Percentiles rank a stretch among this genome's conserved stretches.
Conservation (phyloP, 352 stramenopile species). For the Globisporangium rhizosaccharum region DNA sequence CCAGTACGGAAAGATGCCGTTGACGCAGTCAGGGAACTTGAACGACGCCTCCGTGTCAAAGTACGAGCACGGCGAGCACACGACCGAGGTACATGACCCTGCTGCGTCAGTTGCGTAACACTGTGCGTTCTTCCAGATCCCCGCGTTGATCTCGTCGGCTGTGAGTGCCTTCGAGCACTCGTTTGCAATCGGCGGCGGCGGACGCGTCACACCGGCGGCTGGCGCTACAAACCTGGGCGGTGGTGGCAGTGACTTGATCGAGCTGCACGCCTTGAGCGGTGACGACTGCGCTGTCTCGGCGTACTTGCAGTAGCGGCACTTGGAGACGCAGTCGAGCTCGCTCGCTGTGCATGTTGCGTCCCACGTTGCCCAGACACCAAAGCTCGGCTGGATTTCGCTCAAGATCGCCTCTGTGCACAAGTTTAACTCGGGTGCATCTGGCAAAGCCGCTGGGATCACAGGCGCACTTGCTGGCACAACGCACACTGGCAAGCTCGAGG, state of each 20-base stretch:
- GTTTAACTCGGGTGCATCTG: constrained; percentile 2
- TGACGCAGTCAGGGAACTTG: constrained; percentile 10
- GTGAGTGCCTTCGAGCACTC: constrained; percentile 7
- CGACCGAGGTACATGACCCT: constrained; percentile 3
- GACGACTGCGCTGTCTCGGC: constrained; percentile 1
- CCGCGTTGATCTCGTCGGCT: neutral
- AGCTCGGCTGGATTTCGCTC: constrained; percentile 1
- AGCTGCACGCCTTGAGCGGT: constrained; percentile 6
- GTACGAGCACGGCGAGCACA: constrained; percentile 13
- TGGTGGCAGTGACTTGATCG: constrained; percentile 2
- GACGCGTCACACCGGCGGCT: neutral
- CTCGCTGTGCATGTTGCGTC: constrained; percentile 5
- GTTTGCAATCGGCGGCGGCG: constrained; percentile 1
- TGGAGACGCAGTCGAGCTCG: constrained; percentile 7
- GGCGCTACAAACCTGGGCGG: constrained; percentile 1
- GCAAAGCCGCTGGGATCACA: neutral
- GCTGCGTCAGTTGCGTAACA: constrained; percentile 3
- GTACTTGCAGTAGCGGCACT: constrained; percentile 13
- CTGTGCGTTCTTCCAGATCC: constrained; percentile 12
- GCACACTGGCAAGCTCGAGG: constrained; percentile 1
- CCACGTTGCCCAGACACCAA: constrained; percentile 12
- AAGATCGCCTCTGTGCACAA: constrained; percentile 7
- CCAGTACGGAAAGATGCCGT: constrained; percentile 9
- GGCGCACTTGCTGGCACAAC: constrained; percentile 1
- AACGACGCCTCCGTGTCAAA: constrained; percentile 9